phyloP scores from a whole-genome alignment of 371 early-diverging fungal species.

The Mortierella sp. region DNA sequence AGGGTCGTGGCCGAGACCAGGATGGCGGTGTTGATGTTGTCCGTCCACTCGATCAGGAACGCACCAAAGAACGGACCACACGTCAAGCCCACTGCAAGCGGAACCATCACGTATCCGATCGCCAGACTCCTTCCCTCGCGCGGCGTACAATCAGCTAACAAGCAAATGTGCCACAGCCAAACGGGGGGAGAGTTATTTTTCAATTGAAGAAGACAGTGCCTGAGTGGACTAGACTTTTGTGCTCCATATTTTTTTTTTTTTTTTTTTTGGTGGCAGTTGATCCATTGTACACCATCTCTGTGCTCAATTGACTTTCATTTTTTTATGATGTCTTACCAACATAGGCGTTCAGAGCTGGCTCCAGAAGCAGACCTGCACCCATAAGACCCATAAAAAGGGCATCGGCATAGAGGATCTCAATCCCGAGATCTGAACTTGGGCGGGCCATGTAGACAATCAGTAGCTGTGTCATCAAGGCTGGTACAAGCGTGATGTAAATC shows the following conservation, averaged over 20 bases:
- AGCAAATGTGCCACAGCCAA: too few relatives aligned
- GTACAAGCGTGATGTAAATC: constrained; percentile 29
- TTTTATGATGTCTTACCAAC: constrained; percentile 17
- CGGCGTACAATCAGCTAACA: constrained; percentile 46
- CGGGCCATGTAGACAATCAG: constrained; percentile 40
- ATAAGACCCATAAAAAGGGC: constrained; percentile 22
- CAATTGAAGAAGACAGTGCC: neutral
- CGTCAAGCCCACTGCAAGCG: constrained; percentile 20
- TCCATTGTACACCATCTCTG: neutral
- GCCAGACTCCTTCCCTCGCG: constrained; percentile 30
- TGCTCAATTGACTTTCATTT: neutral
- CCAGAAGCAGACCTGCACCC: constrained; percentile 43
- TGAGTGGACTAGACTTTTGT: neutral
- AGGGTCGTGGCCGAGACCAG: constrained; percentile 1
- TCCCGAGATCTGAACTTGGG: constrained; percentile 22
- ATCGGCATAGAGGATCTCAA: constrained; percentile 31
- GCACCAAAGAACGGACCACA: constrained; percentile 26
- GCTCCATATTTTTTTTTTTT: too few relatives aligned
- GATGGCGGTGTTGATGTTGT: constrained; percentile 3
- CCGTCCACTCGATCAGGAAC: constrained; percentile 15
- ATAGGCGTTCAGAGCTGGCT: constrained; percentile 29
- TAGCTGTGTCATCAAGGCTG: constrained; percentile 8
- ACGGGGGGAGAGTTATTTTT: neutral
- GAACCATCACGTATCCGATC: constrained; percentile 38
- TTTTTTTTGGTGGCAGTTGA: too few relatives aligned